phyloP scores from a whole-genome alignment of 2,329 filamentous ascomycete genomes.

The Volutella citrinella region DNA sequence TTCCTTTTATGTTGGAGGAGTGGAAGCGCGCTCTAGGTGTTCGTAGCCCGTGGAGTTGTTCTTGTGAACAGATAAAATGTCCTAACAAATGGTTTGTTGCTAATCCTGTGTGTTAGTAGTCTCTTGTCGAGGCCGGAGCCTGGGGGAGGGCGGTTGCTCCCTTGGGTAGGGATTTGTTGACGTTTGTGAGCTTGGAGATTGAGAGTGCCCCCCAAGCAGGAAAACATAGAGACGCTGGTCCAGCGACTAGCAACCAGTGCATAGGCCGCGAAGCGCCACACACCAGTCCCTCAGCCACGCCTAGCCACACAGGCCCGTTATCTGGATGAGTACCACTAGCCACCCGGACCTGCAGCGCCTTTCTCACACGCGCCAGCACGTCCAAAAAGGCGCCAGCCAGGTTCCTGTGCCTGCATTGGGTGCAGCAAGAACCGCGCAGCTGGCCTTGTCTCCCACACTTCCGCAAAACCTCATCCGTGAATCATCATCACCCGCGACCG shows the following conservation, averaged over 20 bases:
- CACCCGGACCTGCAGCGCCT: conserved; percentile 18
- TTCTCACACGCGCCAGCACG: conserved; percentile 24
- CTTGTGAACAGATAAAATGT: no score
- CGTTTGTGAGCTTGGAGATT: conserved; percentile 19
- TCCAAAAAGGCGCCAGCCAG: no score
- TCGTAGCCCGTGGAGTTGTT: no score
- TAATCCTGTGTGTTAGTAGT: conserved; percentile 31
- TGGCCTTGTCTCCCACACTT: no score
- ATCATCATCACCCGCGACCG: background rate
- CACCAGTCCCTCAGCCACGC: no score
- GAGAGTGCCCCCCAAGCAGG: conserved; percentile 15
- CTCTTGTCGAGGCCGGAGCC: conserved; percentile 27
- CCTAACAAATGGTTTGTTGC: no score
- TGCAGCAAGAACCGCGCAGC: conserved; percentile 16
- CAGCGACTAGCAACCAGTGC: conserved; percentile 9
- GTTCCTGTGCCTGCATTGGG: conserved; percentile 17
- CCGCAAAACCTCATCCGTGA: no score
- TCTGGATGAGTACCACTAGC: no score
- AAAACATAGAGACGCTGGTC: no score
- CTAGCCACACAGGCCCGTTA: no score
- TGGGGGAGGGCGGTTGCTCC: conserved; percentile 28
- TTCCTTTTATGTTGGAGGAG: no score
- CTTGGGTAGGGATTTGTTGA: conserved; percentile 30
- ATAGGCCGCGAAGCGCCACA: conserved; percentile 7
- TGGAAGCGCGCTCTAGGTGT: no score